Conservation (phyloP, 2,329 filamentous ascomycete species). For the Exophiala alcalophila region DNA sequence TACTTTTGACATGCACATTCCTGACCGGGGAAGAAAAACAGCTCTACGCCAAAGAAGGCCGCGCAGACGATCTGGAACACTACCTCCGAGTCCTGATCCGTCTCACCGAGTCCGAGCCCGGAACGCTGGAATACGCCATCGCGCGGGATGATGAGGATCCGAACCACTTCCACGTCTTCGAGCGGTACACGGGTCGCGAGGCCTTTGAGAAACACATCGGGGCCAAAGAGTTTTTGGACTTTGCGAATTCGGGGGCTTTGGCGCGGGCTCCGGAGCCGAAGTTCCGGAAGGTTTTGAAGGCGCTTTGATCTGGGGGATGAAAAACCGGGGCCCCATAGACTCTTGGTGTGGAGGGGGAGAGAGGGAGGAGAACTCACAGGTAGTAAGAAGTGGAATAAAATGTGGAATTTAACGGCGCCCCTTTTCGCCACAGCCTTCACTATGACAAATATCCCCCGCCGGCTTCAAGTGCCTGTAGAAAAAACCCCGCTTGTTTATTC, state of each 20-base stretch:
- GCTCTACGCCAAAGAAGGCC: slow-evolving; percentile 6
- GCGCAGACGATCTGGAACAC: neutral
- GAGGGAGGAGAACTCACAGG: too few species aligned
- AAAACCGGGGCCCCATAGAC: too few species aligned
- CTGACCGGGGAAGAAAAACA: neutral
- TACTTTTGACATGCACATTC: too few species aligned
- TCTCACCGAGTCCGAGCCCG: slow-evolving; percentile 1
- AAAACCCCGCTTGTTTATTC: too few species aligned
- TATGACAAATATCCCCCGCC: too few species aligned
- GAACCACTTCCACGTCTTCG: slow-evolving; percentile 8
- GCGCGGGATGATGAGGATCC: slow-evolving; percentile 3
- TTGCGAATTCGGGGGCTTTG: slow-evolving; percentile 2
- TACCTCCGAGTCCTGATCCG: slow-evolving; percentile 1
- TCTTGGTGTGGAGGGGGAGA: too few species aligned
- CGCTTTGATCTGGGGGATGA: neutral
- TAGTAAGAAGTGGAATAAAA: too few species aligned
- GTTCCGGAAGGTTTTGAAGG: neutral
- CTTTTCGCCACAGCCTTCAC: too few species aligned
- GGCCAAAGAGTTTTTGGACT: slow-evolving; percentile 5
- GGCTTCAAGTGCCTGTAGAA: too few species aligned
- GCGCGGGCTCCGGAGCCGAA: neutral
- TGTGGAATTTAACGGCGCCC: too few species aligned
- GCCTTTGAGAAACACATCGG: slow-evolving; percentile 3
- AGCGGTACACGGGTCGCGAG: slow-evolving; percentile 1
- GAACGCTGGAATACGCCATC: slow-evolving; percentile 4